Conservation (phyloP, 805 yeast species). For the Cyberlindnera maritima region DNA sequence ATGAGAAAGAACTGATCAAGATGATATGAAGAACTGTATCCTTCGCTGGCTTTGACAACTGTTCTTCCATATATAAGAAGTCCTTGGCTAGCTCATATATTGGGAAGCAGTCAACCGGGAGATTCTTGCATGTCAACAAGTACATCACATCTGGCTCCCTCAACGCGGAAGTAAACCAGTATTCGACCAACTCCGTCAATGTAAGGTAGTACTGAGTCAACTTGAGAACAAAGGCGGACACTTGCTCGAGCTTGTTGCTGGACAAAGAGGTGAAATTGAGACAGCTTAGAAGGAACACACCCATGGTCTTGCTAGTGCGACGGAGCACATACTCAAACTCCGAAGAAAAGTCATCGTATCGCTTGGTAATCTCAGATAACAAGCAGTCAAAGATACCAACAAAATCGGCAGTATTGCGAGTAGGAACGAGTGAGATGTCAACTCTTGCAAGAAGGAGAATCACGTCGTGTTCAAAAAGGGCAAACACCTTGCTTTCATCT, state of each 20-base stretch:
- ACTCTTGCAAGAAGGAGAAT: constrained; percentile 14
- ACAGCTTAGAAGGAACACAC: constrained; percentile 17
- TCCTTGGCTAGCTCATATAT: constrained; percentile 24
- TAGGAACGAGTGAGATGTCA: constrained; percentile 11
- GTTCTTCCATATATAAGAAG: constrained; percentile 23
- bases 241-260: background rate
- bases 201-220: constrained; percentile 18
- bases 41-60: constrained; percentile 4
- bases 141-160: constrained; percentile 19
- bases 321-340: constrained; percentile 10
- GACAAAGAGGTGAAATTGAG: constrained; percentile 5
- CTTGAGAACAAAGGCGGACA: constrained; percentile 12
- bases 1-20: constrained; percentile 14
- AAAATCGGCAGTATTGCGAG: constrained; percentile 9
- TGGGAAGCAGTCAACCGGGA: constrained; percentile 19
- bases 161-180: constrained; percentile 16
- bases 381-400: constrained; percentile 18
- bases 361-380: constrained; percentile 14
- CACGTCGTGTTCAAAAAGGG: constrained; percentile 12
- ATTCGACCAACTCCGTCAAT: constrained; percentile 18
- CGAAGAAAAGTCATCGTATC: constrained; percentile 15
- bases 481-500: constrained; percentile 11
- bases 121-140: constrained; percentile 6
- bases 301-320: constrained; percentile 16
- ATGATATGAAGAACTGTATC: constrained; percentile 18